Base-by-base conservation (phyloP, 1,284 basidiomycete genomes). In the Calocybe gambosa region DNA sequence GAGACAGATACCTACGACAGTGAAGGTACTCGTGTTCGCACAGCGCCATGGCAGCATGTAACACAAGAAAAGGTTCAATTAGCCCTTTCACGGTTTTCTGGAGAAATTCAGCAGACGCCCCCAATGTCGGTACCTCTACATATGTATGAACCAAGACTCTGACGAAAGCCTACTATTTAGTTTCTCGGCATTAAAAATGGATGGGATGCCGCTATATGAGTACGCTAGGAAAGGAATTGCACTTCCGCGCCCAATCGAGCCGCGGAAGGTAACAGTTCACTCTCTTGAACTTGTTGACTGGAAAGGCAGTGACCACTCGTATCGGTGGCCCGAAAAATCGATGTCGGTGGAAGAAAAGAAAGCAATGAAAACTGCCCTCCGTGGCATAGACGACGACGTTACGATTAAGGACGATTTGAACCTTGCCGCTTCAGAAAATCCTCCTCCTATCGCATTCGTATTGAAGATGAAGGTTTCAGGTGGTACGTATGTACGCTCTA, bases 181-280 rank as follows among this genome's bases (percentile, higher is more conserved):
- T 62, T 99, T 95, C 68, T 99, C 95, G 9, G 96, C 96, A 0
- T 73, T 99, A 35, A 95, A 97, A 65, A 99, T 99, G 91, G 93
- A 99, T 57, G 96, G 96, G 1, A 93, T 82, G 65, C 89, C 92
- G 1, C 65, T 99, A 23, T 94, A 99, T 64, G 95, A 99, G 59
- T 99, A 99, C 62, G 96, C 96, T 10, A 81, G 96, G 2, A 78
- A 88, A 59, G 88, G 87, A 8, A 85, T 87, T 42, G 90, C 93
- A 0, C 77, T 99, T 12, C 96, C 96, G 16, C 81, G 94, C 8
- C 89, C 94, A 3, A 96, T 99, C 52, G 91, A 94, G 57, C 66
- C 85, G 38, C 83, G 96, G n/a, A 75, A 80, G 53, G 88, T 90
- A 23, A 89, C 81, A 2, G 82, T 99, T 5, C 81, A 89, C 58